Evolutionary conservation across 1,139 yeast species (phyloP).

Genomic region (Magnusiomyces tetraspermus): DNA sequence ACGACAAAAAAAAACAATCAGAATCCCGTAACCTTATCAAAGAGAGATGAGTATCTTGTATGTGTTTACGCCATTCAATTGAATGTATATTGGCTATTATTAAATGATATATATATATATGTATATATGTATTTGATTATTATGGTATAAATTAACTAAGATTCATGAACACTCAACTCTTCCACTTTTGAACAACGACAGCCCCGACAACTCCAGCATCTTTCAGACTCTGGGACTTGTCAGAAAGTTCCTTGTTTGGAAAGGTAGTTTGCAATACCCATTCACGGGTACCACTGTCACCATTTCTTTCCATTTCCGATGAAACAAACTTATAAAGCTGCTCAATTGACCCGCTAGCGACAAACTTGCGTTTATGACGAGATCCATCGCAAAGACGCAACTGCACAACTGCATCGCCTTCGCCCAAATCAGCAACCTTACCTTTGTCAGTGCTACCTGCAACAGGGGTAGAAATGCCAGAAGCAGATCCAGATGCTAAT

Average conservation of each 20-base stretch:
- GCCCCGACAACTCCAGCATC: slow-evolving; percentile 76
- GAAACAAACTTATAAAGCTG: slow-evolving; percentile 59
- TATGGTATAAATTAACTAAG: no score
- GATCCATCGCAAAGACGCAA: slow-evolving; percentile 80
- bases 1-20: no score
- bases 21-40: no score
- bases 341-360: slow-evolving; percentile 57
- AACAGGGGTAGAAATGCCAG: slow-evolving; percentile 17
- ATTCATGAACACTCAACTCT: neutral
- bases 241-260: slow-evolving; percentile 69
- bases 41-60: no score
- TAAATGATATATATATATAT: no score
- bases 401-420: slow-evolving; percentile 72
- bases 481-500: slow-evolving; percentile 21
- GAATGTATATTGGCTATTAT: no score
- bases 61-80: no score
- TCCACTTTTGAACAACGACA: slow-evolving; percentile 71
- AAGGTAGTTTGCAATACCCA: slow-evolving; percentile 73
- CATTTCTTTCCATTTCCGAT: neutral
- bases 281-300: slow-evolving; percentile 32
- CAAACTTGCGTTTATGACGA: slow-evolving; percentile 54
- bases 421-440: slow-evolving; percentile 31
- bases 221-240: slow-evolving; percentile 46
- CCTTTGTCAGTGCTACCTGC: slow-evolving; percentile 15
- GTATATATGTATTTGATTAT: no score